Base-by-base conservation (phyloP, 257 asterid species). In the Solanum sejunctum region DNA sequence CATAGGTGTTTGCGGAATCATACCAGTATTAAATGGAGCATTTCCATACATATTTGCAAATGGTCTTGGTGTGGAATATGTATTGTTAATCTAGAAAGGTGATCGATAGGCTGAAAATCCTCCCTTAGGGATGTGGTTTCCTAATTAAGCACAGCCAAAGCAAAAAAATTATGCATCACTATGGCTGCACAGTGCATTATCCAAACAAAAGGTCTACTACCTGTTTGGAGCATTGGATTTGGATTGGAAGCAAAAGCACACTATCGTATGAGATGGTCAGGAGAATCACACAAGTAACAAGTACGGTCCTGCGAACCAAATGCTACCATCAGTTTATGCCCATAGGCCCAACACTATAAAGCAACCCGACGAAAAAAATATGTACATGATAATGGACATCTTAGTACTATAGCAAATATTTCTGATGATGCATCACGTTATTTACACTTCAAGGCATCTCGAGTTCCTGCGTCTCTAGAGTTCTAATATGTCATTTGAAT, bases 251-350 rank as follows among this genome's bases (percentile, higher is more conserved):
- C 85, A 84, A 49, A 39, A 66, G 95, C 94, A 86, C 97, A 96
- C 88, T 93, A 93, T 90, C 94, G 93, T 89, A 93, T 88, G 85
- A 94, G 93, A 92, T 96, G 99, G 54, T 91, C 94, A 16, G 94
- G 93, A 89, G 98, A 93, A 85, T 97, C 99, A 91, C 97, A 96
- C 80, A 86, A 81, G 88, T 92, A 94, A 90, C 99, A 94, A 56
- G 84, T 90, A 63, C 39, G 95, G 49, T 69, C 66, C 60, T 77
- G 52, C 2, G 23, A 77, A 26, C 28, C 61, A 77, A 23, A 77
- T 26, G 52, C 63, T 10, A 51, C 45, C 47, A 32, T 77, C 82
- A 77, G 64, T 77, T 23, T 77, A 26, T 26, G 64, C 82, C 64
- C 52, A 26, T 11, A 77, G 82, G 17, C 5, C 26, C 17, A 5